A percentile compares a stretch with the other conserved stretches of the same genome.
Conservation (phyloP, 352 stramenopile genomes). For the Phytophthora nicotianae region DNA sequence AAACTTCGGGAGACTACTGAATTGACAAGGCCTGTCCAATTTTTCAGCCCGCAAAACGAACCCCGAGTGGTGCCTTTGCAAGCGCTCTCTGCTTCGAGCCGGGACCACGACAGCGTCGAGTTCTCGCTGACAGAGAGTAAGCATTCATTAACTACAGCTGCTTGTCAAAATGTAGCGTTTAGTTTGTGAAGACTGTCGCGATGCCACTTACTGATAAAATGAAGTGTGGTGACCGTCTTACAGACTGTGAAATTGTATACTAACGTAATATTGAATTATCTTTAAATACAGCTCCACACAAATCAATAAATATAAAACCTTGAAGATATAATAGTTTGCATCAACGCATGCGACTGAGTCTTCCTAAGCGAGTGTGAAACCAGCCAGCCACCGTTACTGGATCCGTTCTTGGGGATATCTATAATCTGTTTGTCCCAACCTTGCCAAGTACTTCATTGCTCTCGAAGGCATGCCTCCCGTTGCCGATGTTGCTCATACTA, state of each 20-base stretch:
- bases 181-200: too few relatives aligned
- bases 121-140: too few relatives aligned
- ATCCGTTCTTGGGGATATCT: too few relatives aligned
- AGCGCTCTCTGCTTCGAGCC: conserved; percentile 6
- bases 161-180: too few relatives aligned
- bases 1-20: not conserved
- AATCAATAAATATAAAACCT: too few relatives aligned
- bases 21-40: not conserved
- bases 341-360: conserved; percentile 1
- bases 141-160: too few relatives aligned
- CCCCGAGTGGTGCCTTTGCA: not conserved
- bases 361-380: too few relatives aligned
- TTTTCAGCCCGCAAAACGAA: not conserved
- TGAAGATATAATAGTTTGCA: not conserved
- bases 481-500: conserved; percentile 18
- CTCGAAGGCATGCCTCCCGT: not conserved
- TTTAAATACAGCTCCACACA: too few relatives aligned
- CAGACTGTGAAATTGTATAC: not conserved
- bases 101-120: not conserved
- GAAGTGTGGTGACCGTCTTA: too few relatives aligned
- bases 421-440: too few relatives aligned
- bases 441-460: not conserved
- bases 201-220: too few relatives aligned
- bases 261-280: not conserved
- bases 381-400: too few relatives aligned